These are phyloP conservation scores for Ogataea hybrid DNA, from an alignment of 1,139 yeast genomes.

Conservation along the genomic window DNA sequence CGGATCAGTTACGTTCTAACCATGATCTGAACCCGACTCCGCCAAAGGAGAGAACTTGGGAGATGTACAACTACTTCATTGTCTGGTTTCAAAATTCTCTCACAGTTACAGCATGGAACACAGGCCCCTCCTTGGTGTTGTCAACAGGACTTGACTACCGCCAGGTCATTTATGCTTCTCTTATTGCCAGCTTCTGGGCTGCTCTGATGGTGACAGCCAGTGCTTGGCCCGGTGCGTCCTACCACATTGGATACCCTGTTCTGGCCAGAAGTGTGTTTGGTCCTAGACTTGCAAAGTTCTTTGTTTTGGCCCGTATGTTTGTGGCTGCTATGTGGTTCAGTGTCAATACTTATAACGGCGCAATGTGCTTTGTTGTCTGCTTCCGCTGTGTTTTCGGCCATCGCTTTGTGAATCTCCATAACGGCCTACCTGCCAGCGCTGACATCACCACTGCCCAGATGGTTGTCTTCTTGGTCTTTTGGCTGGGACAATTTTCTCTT, in stretches of 20 bases:
- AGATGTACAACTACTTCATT: slow-evolving; percentile 23
- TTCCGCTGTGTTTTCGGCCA: slow-evolving; percentile 17
- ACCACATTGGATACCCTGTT: slow-evolving; percentile 27
- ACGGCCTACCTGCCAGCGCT: slow-evolving; percentile 32
- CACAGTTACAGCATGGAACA: slow-evolving; percentile 36
- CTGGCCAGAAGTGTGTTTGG: slow-evolving; percentile 23
- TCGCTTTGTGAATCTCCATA: slow-evolving; percentile 18
- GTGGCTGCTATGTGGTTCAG: slow-evolving; percentile 43
- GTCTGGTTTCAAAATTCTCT: slow-evolving; percentile 29
- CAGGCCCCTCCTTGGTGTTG: slow-evolving; percentile 24
- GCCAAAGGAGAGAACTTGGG: slow-evolving; percentile 28
- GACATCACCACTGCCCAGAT: slow-evolving; percentile 40
- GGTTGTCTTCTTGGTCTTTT: slow-evolving; percentile 43
- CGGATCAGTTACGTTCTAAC: slow-evolving; percentile 25
- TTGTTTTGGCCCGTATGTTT: slow-evolving; percentile 40
- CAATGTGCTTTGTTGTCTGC: slow-evolving; percentile 16
- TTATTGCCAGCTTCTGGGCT: slow-evolving; percentile 20
- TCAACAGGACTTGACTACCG: slow-evolving; percentile 20
- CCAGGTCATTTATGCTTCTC: slow-evolving; percentile 22
- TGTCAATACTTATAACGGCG: slow-evolving; percentile 24
- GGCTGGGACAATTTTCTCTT: slow-evolving; percentile 37
- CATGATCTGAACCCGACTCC: slow-evolving; percentile 29
- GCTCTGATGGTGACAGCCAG: slow-evolving; percentile 21
- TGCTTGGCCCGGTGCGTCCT: slow-evolving; percentile 25
- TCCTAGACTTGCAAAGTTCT: slow-evolving; percentile 36